Base-by-base conservation (phyloP, 805 yeast species). In the Maudiozyma saulgeensis region DNA sequence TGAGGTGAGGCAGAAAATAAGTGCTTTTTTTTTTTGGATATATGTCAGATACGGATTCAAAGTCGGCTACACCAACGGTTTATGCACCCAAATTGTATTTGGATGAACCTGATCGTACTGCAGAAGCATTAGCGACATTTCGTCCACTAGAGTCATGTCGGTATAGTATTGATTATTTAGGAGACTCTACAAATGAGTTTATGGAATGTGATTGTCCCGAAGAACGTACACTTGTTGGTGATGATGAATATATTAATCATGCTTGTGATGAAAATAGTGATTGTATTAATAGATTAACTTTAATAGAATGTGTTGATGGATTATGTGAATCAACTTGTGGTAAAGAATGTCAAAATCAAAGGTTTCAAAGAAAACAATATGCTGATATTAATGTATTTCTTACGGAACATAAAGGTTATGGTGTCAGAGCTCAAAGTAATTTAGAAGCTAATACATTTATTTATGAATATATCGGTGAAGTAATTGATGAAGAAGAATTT, bases 391-490 rank as follows among this genome's bases (percentile, higher is more conserved):
- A 86, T 31, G 84, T 93, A n/a, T 80, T 91, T 50, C 74, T 78
- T 54, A 89, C 99, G 1, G 88, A 84, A 49, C 69, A 72, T 55
- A 91, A 91, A 64, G 99, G 99, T 0, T 91, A 78, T 61, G 99
- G 99, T 39, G 79, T 91, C 49, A 75, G 95, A 52, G 90, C 96
- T 0, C 74, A 80, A 49, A 66, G 60, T 4, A 72, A 69, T 46
- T 72, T 93, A 13, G 68, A 74, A 15, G 80, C 78, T 19, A 79
- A 80, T 48, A 71, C 79, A n/a, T 89, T 91, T 62, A 78, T 91
- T 42, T 87, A 86, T 68, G 99, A 91, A 68, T 91, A 91, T 68
- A 80, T 86, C 45, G 99, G 99, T 42, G 98, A 91, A 66, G 95
- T 91, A 37, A 84, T 91, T 35, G 90, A 85, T 63, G 95, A 88